Conservation (phyloP, 345 rosid genomes). For the Erodium maritimum region DNA sequence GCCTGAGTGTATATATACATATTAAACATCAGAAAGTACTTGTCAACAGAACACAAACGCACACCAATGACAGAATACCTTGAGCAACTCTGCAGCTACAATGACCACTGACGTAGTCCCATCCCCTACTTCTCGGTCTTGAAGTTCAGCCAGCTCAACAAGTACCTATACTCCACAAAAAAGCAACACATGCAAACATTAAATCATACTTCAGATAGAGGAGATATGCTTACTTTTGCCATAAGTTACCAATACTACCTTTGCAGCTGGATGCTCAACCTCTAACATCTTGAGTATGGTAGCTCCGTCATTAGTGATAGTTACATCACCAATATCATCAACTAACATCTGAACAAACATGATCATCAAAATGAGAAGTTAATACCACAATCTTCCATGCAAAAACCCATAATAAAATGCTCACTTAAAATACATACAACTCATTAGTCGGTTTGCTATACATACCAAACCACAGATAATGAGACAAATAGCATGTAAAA, state of each 20-base stretch:
- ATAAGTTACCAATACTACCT: conserved; percentile 26
- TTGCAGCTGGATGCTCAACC: conserved; percentile 97
- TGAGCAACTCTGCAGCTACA: conserved; percentile 80
- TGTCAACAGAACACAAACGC: neutral
- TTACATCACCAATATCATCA: conserved; percentile 92
- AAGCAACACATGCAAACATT: neutral
- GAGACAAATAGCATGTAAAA: neutral
- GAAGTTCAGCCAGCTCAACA: conserved; percentile 97
- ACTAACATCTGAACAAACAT: conserved; percentile 61
- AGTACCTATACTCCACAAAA: conserved; percentile 42
- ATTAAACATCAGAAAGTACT: neutral
- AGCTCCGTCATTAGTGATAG: conserved; percentile 92
- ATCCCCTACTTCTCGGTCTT: conserved; percentile 95
- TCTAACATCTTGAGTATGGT: conserved; percentile 91
- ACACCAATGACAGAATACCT: conserved; percentile 23
- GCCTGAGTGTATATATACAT: too few species aligned
- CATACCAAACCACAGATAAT: neutral
- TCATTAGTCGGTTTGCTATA: neutral
- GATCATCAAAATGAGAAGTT: conserved; percentile 1
- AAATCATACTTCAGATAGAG: neutral
- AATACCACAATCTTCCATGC: neutral
- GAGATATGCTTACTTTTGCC: neutral
- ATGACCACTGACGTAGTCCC: conserved; percentile 95
- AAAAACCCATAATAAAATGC: conserved; percentile 2
- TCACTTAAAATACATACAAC: neutral